Evolutionary conservation across 805 yeast species (phyloP), one percentile per base, ranked within the genome.

Genomic region (Hagleromyces aurorensis): DNA sequence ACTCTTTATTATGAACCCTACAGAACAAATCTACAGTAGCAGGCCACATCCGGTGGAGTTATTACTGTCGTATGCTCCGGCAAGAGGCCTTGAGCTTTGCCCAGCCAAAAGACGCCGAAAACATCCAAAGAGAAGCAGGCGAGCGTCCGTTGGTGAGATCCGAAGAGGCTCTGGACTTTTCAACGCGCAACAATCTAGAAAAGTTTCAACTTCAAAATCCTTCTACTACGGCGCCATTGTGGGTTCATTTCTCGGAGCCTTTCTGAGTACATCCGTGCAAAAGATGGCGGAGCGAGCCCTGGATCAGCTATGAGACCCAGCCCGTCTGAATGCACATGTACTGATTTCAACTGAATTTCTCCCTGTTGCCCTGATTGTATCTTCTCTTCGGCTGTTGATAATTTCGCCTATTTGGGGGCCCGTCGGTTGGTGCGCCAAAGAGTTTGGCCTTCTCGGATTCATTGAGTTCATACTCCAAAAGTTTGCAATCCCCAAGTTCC

Each of bases 401-500:
- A n/a, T n/a, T n/a, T n/a, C n/a, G n/a, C n/a, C n/a, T n/a, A n/a
- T n/a, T 4, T 23, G 16, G 3, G 7, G 4, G n/a, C 7, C 5
- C 16, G n/a, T 23, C 8, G 14, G 16, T 17, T 9, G 16, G 13
- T 5, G 33, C 27, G 1, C 56, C 52, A 42, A 57, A 55, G n/a
- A 57, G 29, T 21, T 43, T 44, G n/a, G 37, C 41, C 26, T 54
- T 57, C 32, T 57, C 62, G 5, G 39, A 39, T 7, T 45, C 46
- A 7, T 49, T 48, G 18, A 57, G 33, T 30, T 51, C 56, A 32
- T 50, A 48, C 12, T 50, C 50, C 16, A 57, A 29, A n/a, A 48
- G 30, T 5, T 41, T 34, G 7, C 50, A 46, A 37, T 57, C 59
- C 6, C 62, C 62, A 14, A 62, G 33, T 26, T 59, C 58, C 36